phyloP scores from a whole-genome alignment of 192 early-diverging fungal genomes.

The Mortierella alpina region DNA sequence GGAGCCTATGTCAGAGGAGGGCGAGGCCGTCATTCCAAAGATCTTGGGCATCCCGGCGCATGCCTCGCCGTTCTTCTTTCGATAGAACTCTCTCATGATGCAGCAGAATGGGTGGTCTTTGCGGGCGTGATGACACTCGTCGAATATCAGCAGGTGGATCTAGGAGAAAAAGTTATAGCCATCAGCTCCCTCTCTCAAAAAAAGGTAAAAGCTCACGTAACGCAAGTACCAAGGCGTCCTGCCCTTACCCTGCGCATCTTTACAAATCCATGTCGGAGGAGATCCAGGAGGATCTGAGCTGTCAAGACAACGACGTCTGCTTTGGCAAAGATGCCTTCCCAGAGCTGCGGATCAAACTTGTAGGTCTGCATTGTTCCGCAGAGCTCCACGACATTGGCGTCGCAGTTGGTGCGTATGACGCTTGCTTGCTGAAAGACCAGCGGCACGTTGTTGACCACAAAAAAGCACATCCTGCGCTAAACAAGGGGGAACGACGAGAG shows the following conservation, averaged over 20 bases:
- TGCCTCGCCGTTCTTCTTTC: slow-evolving; percentile 39
- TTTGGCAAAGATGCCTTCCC: slow-evolving; percentile 67
- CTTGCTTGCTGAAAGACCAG: slow-evolving; percentile 87
- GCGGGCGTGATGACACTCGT: slow-evolving; percentile 93
- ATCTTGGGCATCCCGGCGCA: slow-evolving; percentile 73
- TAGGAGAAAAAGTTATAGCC: slow-evolving; percentile 20
- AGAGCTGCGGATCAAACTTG: slow-evolving; percentile 66
- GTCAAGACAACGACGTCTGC: slow-evolving; percentile 89
- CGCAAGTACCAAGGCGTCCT: background rate
- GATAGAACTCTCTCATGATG: slow-evolving; percentile 89
- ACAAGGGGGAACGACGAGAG: too few species aligned
- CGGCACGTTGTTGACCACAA: slow-evolving; percentile 89
- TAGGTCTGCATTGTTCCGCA: slow-evolving; percentile 78
- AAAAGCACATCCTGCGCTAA: slow-evolving; percentile 70
- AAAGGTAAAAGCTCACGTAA: background rate
- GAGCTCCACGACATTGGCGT: slow-evolving; percentile 67
- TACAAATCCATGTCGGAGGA: slow-evolving; percentile 76
- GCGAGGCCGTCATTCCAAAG: slow-evolving; percentile 97
- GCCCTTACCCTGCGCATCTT: slow-evolving; percentile 65
- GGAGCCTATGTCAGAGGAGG: slow-evolving; percentile 59
- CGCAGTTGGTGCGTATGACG: slow-evolving; percentile 79
- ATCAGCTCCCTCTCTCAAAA: background rate
- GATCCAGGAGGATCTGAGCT: slow-evolving; percentile 85
- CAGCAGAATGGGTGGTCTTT: slow-evolving; percentile 80
- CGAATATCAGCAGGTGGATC: slow-evolving; percentile 91